phyloP scores from a whole-genome alignment of 768 basidiomycete genomes.

The Tulasnella sp. region DNA sequence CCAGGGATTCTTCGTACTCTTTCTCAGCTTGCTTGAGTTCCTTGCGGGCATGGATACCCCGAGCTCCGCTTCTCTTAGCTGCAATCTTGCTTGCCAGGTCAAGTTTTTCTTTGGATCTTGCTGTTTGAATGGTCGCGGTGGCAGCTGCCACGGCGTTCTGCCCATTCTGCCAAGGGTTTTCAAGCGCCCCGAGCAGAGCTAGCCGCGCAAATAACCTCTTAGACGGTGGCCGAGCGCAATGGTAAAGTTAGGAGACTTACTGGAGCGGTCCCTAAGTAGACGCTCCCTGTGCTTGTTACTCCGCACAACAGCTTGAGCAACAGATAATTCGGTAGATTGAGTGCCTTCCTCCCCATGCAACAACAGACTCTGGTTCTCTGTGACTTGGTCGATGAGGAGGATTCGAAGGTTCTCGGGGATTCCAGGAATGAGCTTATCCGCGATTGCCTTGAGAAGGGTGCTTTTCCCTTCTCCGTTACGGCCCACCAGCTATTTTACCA shows the following conservation, averaged over 20 bases:
- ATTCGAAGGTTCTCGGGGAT: slow-evolving; percentile 46
- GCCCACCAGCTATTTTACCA: slow-evolving; percentile 40
- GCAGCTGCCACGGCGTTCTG: slow-evolving; percentile 30
- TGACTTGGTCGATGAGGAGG: slow-evolving; percentile 46
- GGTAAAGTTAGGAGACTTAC: neutral
- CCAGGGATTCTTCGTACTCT: slow-evolving; percentile 38
- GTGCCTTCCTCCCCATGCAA: slow-evolving; percentile 24
- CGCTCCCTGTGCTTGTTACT: slow-evolving; percentile 43
- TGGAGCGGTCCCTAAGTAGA: neutral
- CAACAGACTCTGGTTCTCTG: slow-evolving; percentile 34
- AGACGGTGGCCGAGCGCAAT: neutral
- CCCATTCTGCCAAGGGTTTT: slow-evolving; percentile 28
- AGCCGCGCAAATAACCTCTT: neutral
- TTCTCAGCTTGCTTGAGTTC: slow-evolving; percentile 49
- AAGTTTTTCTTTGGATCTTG: slow-evolving; percentile 34
- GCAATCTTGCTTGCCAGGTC: slow-evolving; percentile 49
- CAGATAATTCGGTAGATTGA: slow-evolving; percentile 36
- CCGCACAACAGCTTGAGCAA: slow-evolving; percentile 46
- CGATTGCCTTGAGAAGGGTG: slow-evolving; percentile 50
- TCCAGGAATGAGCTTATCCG: slow-evolving; percentile 49
- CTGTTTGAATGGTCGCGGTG: slow-evolving; percentile 30
- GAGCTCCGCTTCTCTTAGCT: slow-evolving; percentile 50
- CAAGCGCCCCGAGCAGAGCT: slow-evolving; percentile 36
- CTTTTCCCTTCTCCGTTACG: slow-evolving; percentile 58
- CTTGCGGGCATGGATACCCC: slow-evolving; percentile 56